phyloP scores from a whole-genome alignment of 768 basidiomycete genomes.

The Pisolithus albus region DNA sequence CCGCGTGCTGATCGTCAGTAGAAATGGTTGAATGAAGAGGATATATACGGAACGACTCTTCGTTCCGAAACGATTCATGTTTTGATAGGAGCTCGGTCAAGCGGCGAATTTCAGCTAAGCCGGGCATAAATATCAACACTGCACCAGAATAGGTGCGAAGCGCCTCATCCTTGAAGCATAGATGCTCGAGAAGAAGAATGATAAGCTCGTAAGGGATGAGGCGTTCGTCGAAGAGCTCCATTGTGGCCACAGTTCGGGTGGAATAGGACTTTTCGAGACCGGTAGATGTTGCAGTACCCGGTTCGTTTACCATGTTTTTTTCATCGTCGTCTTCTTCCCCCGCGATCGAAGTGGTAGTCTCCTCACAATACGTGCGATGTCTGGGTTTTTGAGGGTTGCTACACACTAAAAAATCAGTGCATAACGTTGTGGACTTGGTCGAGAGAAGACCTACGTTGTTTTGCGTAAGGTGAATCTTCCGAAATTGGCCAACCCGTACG shows the following conservation, averaged over 20 bases:
- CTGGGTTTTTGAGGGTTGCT: conserved; percentile 62
- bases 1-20: conserved; percentile 82
- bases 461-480: conserved; percentile 76
- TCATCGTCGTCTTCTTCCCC: conserved; percentile 67
- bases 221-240: conserved; percentile 83
- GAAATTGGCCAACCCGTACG: conserved; percentile 69
- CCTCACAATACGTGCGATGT: conserved; percentile 67
- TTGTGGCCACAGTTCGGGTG: conserved; percentile 59
- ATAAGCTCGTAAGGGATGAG: conserved; percentile 91
- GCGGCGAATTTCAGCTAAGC: conserved; percentile 87
- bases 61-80: conserved; percentile 64
- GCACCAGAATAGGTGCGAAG: conserved; percentile 64
- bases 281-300: conserved; percentile 25
- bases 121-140: conserved; percentile 89
- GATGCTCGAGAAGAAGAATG: conserved; percentile 67
- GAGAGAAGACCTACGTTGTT: conserved; percentile 44
- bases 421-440: not conserved
- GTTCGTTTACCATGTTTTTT: conserved; percentile 12
- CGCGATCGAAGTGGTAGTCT: conserved; percentile 45
- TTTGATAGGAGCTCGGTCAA: conserved; percentile 75
- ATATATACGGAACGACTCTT: conserved; percentile 62
- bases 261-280: conserved; percentile 81
- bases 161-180: conserved; percentile 63
- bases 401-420: conserved; percentile 36
- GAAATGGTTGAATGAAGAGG: conserved; percentile 92